These are phyloP conservation scores for Fusarium subtropicale DNA, from an alignment of 2,329 filamentous ascomycete genomes.

Conservation along the genomic window DNA sequence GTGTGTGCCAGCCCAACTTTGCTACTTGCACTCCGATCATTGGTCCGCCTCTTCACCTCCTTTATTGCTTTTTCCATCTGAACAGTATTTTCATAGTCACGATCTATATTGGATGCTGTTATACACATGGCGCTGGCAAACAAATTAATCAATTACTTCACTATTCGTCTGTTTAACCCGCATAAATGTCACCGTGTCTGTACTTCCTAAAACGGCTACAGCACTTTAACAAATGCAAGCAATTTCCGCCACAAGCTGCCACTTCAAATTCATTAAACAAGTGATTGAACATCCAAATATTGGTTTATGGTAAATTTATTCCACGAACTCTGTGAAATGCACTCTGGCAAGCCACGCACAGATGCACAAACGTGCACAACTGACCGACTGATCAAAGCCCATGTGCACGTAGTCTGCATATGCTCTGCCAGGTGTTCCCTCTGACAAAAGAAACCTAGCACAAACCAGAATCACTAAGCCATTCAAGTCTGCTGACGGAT, in stretches of 20 bases:
- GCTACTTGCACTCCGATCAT: not conserved
- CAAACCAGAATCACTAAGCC: not conserved
- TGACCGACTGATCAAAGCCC: not conserved
- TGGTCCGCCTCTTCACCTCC: slow-evolving; percentile 2
- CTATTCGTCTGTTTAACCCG: not conserved
- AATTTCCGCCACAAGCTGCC: slow-evolving; percentile 17
- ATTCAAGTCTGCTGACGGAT: not conserved
- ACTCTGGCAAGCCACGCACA: not conserved
- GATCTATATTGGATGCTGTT: not conserved
- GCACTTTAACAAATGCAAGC: slow-evolving; percentile 16
- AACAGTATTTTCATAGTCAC: not conserved
- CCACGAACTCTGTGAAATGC: not conserved
- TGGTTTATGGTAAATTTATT: not conserved
- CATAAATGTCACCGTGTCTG: not conserved
- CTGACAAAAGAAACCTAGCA: too few relatives aligned
- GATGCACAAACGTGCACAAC: not conserved
- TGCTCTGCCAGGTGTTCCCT: not conserved
- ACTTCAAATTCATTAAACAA: not conserved
- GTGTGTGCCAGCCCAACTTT: slow-evolving; percentile 20
- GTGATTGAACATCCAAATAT: not conserved
- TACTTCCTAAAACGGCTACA: slow-evolving; percentile 22
- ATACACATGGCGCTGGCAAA: not conserved
- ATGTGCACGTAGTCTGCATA: not conserved
- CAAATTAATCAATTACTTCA: not conserved
- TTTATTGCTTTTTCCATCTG: not conserved